These are phyloP conservation scores for Neofusicoccum umdonicola DNA, from an alignment of 2,329 filamentous ascomycete genomes.

Conservation along the genomic window DNA sequence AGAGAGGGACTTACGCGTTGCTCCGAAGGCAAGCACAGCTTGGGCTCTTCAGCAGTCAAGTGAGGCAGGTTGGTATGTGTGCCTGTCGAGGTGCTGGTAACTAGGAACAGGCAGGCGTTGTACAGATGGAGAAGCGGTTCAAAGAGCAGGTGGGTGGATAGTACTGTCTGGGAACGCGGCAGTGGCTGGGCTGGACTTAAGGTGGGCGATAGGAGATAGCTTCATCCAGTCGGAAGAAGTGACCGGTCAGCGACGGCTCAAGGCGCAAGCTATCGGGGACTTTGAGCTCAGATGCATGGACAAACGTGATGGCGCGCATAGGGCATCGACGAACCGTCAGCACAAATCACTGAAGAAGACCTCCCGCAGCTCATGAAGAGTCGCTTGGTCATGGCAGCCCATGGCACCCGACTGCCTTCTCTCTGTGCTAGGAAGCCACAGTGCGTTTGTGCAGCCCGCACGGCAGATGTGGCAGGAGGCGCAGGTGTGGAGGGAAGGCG, in stretches of 20 bases:
- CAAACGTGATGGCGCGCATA: not conserved
- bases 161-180: not conserved
- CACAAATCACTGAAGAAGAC: not conserved
- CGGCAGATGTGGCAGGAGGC: not conserved
- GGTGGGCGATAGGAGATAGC: constrained; percentile 5
- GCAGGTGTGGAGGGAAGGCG: not conserved
- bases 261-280: constrained; percentile 1
- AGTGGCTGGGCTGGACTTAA: not conserved
- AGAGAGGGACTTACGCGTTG: too few species aligned
- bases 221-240: constrained; percentile 5
- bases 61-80: too few species aligned
- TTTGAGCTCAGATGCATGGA: not conserved
- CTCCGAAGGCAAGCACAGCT: too few species aligned
- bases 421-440: not conserved
- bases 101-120: too few species aligned
- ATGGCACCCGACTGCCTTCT: not conserved
- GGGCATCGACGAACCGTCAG: too few species aligned
- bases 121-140: not conserved
- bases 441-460: not conserved
- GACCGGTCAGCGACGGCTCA: constrained; percentile 8
- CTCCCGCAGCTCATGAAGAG: not conserved
- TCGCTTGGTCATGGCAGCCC: too few species aligned
- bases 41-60: too few species aligned
- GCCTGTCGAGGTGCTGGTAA: too few species aligned
- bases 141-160: not conserved